Base-by-base conservation (phyloP, 768 basidiomycete species). In the Royoungia palumana region DNA sequence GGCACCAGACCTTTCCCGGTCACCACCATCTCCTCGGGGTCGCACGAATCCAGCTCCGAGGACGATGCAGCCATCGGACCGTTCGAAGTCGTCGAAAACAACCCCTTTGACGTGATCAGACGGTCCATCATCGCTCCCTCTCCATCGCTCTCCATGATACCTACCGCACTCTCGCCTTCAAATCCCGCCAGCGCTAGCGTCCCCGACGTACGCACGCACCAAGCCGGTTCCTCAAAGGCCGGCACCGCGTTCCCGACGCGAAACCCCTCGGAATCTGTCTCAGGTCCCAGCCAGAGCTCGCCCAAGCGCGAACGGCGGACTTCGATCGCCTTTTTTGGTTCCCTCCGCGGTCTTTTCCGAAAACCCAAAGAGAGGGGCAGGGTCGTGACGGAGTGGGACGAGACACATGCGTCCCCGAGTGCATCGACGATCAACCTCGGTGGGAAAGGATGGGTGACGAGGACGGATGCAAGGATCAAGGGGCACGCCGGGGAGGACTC, bases 341-440 rank as follows among this genome's bases (percentile, higher is more conserved):
- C 65, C 4, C 38, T 67, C 5, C 58, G 57, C 0, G 62, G 65
- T 13, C 47, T 67, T 5, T 67, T 66, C 43, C 53, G 53, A 17
- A 67, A 57, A 39, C 58, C 57, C 1, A 57, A 51, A 22, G 58
- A 53, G 9, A 44, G 55, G 21, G 48, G 25, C 2, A n/a, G 35
- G 19, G 2, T 32, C n/a, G 17, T 9, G 11, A 28, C 16, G 0
- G 56, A 55, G 6, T 58, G 53, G 60, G 55, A 59, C 4, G 59
- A 50, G 3, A 44, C 10, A 5, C 24, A 8, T 20, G 8, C 35
- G 4, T 47, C 61, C 12, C 47, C 57, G 5, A 35, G 12, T 1
- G 9, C 19, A 3, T 32, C 32, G 41, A 35, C 30, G 46, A 16
- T 8, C 34, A 27, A 32, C 30, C n/a, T 22, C 13, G 49, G 39